These are phyloP conservation scores for Chlorokybus atmophyticus DNA, from an alignment of 139 green algal species.

Conservation along the genomic window DNA sequence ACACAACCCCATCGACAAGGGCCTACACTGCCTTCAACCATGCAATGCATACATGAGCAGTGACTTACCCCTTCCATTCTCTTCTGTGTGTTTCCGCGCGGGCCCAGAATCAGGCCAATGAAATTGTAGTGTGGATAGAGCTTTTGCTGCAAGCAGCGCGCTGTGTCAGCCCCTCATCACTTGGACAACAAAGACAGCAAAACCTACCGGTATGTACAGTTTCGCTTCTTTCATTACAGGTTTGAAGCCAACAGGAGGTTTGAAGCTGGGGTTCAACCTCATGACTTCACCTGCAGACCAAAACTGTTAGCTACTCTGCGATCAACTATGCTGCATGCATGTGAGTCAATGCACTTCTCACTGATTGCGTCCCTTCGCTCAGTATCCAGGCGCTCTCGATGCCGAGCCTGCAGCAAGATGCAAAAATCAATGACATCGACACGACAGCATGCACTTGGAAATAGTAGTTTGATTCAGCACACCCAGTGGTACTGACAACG, in stretches of 20 bases:
- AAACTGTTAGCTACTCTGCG: too few relatives aligned
- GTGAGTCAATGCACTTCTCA: too few relatives aligned
- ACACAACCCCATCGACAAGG: too few relatives aligned
- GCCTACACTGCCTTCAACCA: too few relatives aligned
- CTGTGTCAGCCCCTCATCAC: not conserved
- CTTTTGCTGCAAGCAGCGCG: constrained; percentile 36
- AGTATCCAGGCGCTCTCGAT: constrained; percentile 20
- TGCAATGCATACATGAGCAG: too few relatives aligned
- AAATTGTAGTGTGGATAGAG: constrained; percentile 94
- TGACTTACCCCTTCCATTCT: constrained; percentile 92
- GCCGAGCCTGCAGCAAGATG: constrained; percentile 25
- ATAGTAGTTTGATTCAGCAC: too few relatives aligned
- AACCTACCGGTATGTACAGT: constrained; percentile 26
- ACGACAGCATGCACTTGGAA: too few relatives aligned
- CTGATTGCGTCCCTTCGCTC: constrained; percentile 23
- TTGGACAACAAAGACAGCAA: not conserved
- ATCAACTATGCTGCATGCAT: too few relatives aligned
- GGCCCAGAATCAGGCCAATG: constrained; percentile 94
- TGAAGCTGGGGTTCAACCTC: constrained; percentile 20
- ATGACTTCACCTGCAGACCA: constrained; percentile 25
- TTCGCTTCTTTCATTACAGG: constrained; percentile 28
- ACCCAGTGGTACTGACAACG: too few relatives aligned
- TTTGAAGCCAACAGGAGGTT: constrained; percentile 21
- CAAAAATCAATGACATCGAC: too few relatives aligned
- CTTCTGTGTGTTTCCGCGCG: constrained; percentile 95